phyloP scores from a whole-genome alignment of 495 filamentous ascomycete genomes.

The Platismatia glauca region DNA sequence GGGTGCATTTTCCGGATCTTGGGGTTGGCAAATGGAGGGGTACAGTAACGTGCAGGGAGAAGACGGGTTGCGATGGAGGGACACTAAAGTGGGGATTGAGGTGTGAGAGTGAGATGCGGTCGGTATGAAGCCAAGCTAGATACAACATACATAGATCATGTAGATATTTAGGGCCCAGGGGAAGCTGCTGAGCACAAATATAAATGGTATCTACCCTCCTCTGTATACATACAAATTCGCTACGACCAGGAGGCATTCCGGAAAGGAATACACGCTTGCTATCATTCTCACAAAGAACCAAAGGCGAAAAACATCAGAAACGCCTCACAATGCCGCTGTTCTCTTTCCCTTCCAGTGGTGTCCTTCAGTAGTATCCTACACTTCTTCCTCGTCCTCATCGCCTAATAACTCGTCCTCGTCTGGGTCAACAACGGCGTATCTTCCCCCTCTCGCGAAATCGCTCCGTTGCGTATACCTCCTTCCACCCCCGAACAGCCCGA shows the following conservation, averaged over 20 bases:
- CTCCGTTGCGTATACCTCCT: constrained; percentile 72
- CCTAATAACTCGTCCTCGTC: constrained; percentile 92
- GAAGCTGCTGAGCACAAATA: background rate
- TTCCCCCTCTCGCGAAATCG: constrained; percentile 72
- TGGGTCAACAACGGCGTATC: constrained; percentile 76
- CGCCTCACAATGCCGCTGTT: constrained; percentile 21
- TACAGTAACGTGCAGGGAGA: too few species aligned
- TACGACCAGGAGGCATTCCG: background rate
- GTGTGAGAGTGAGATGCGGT: too few species aligned
- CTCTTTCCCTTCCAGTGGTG: background rate
- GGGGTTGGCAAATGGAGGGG: too few species aligned
- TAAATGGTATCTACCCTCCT: constrained; percentile 9
- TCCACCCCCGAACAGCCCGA: constrained; percentile 33
- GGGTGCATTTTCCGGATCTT: background rate
- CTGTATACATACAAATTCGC: background rate
- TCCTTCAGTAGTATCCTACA: constrained; percentile 35
- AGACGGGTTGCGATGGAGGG: too few species aligned
- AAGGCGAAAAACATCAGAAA: background rate
- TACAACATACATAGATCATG: too few species aligned
- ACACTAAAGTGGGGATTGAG: too few species aligned
- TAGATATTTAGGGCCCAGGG: background rate
- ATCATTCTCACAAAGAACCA: background rate
- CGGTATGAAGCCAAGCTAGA: background rate
- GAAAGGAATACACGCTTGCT: background rate
- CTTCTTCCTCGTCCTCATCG: constrained; percentile 87